Conservation (phyloP, 805 yeast genomes). For the Saccharomycopsis synnaedendra region DNA sequence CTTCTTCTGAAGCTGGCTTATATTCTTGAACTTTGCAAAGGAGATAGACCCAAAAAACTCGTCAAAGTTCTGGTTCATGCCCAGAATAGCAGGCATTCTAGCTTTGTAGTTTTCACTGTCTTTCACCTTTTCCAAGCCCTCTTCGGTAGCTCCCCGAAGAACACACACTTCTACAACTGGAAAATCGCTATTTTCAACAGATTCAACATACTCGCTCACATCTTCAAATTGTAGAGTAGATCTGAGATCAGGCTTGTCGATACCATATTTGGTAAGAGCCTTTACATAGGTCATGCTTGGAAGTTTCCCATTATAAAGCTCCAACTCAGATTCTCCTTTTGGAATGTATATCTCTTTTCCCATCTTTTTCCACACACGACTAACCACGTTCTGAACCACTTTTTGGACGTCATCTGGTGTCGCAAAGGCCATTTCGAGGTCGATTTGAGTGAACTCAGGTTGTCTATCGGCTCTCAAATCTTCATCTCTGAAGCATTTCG, state of each 20-base stretch:
- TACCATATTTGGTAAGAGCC: conserved; percentile 68
- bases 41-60: conserved; percentile 29
- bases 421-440: conserved; percentile 85
- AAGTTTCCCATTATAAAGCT: conserved; percentile 19
- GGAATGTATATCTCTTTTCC: conserved; percentile 28
- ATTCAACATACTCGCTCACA: conserved; percentile 30
- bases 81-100: conserved; percentile 47
- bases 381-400: conserved; percentile 49
- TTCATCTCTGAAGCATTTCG: conserved; percentile 92
- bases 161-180: conserved; percentile 70
- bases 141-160: conserved; percentile 35
- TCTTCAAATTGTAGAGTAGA: conserved; percentile 40
- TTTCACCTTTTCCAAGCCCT: conserved; percentile 27
- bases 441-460: conserved; percentile 97
- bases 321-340: conserved; percentile 11
- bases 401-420: conserved; percentile 52
- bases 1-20: conserved; percentile 18
- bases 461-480: conserved; percentile 91
- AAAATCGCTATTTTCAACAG: conserved; percentile 31
- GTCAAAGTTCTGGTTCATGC: conserved; percentile 17
- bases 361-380: conserved; percentile 42
- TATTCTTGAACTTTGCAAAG: conserved; percentile 24
- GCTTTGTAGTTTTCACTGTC: conserved; percentile 35
- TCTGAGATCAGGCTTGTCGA: conserved; percentile 90
- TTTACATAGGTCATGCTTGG: conserved; percentile 49